Conservation (phyloP, 2,329 filamentous ascomycete species). For the Aspergillus japonicus region DNA sequence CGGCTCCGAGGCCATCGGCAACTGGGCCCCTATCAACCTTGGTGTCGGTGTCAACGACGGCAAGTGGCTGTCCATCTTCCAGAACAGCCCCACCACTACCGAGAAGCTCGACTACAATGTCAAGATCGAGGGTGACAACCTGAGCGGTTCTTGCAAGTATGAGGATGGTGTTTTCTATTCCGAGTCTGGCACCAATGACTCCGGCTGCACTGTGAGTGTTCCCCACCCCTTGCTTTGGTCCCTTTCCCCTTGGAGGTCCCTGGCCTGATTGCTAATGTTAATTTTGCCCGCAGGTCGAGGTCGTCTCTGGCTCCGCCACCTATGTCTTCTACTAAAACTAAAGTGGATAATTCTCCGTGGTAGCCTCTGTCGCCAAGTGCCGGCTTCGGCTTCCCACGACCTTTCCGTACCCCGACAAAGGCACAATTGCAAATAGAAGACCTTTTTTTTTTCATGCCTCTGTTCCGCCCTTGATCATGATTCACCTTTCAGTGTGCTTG, state of each 20-base stretch:
- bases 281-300: conserved; percentile 42
- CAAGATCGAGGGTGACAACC: conserved; percentile 66
- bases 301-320: conserved; percentile 51
- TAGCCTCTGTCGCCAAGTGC: conserved; percentile 7
- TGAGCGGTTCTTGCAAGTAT: conserved; percentile 63
- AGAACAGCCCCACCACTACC: conserved; percentile 72
- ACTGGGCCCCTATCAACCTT: conserved; percentile 84
- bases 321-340: conserved; percentile 47
- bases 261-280: neutral
- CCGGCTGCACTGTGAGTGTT: conserved; percentile 75
- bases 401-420: conserved; percentile 2
- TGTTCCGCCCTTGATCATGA: conserved; percentile 29
- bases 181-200: conserved; percentile 48
- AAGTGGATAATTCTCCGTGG: conserved; percentile 14
- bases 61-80: conserved; percentile 81
- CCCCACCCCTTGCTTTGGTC: conserved; percentile 22
- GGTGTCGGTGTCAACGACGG: conserved; percentile 73
- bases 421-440: conserved; percentile 18
- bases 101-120: conserved; percentile 75
- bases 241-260: neutral
- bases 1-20: conserved; percentile 61
- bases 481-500: conserved; percentile 29
- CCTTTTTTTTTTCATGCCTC: conserved; percentile 18
- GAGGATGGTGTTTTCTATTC: conserved; percentile 62
- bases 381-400: neutral